Conservation (phyloP, 2,329 filamentous ascomycete species). For the Ophiostoma montium region DNA sequence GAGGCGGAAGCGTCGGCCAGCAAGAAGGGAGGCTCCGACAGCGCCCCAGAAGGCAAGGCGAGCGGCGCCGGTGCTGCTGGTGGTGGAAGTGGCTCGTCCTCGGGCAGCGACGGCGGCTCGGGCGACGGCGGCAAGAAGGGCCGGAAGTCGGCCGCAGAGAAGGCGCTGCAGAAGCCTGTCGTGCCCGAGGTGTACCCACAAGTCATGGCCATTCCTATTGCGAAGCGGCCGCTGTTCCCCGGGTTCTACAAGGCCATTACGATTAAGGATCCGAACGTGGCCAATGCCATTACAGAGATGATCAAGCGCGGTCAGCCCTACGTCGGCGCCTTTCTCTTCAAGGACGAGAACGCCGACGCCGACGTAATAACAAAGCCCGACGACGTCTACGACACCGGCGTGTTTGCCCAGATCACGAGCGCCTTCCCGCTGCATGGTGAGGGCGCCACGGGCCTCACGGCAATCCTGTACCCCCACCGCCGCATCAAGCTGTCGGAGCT, state of each 20-base stretch:
- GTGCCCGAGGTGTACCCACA: constrained; percentile 95
- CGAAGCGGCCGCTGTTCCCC: constrained; percentile 83
- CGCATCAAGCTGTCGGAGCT: constrained; percentile 81
- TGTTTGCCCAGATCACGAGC: constrained; percentile 96
- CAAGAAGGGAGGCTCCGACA: constrained; percentile 29
- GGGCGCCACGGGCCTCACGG: constrained; percentile 70
- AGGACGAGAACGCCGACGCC: constrained; percentile 86
- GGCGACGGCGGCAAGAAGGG: constrained; percentile 57
- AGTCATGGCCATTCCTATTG: constrained; percentile 93
- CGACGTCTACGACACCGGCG: constrained; percentile 90
- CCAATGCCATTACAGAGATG: constrained; percentile 86
- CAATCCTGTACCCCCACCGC: constrained; percentile 89
- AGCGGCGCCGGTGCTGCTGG: constrained; percentile 4
- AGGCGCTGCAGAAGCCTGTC: constrained; percentile 69
- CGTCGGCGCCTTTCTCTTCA: constrained; percentile 91
- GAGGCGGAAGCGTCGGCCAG: constrained; percentile 23
- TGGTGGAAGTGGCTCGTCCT: not conserved
- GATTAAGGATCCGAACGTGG: constrained; percentile 83
- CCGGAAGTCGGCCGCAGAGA: constrained; percentile 51
- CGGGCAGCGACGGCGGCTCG: constrained; percentile 32
- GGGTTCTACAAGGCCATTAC: constrained; percentile 99
- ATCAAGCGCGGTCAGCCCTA: constrained; percentile 96
- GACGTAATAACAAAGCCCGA: constrained; percentile 83
- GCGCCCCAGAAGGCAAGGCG: constrained; percentile 25
- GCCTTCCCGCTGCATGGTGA: constrained; percentile 85